phyloP scores from a whole-genome alignment of 2,329 filamentous ascomycete genomes.

The Leptographium procerum region DNA sequence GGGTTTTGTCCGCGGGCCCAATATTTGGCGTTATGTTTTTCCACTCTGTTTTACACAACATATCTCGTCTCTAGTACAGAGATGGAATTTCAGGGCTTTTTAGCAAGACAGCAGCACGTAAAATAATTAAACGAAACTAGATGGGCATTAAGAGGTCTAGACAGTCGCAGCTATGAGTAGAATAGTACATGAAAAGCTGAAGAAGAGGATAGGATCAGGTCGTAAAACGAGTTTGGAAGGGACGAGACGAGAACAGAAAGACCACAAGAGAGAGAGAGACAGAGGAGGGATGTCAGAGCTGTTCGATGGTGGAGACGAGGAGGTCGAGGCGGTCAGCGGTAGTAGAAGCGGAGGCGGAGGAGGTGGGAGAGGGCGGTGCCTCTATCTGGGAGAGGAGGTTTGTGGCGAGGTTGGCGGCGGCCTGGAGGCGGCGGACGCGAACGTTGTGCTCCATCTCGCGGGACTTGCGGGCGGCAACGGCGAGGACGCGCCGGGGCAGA shows the following conservation, averaged over 20 bases:
- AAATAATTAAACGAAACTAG: neutral
- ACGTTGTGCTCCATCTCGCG: conserved; percentile 67
- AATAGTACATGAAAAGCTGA: neutral
- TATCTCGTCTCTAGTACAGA: neutral
- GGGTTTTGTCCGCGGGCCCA: neutral
- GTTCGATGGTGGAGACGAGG: conserved; percentile 45
- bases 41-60: neutral
- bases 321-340: conserved; percentile 35
- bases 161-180: neutral
- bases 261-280: neutral
- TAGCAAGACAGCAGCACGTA: neutral
- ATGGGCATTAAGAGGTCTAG: neutral
- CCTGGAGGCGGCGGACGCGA: conserved; percentile 47
- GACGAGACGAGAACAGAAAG: neutral
- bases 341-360: conserved; percentile 11
- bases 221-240: no score
- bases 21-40: neutral
- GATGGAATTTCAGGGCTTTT: neutral
- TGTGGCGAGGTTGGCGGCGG: conserved; percentile 30
- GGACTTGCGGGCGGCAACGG: conserved; percentile 70
- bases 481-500: conserved; percentile 65
- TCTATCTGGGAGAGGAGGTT: conserved; percentile 25
- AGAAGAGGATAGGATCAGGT: neutral
- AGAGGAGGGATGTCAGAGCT: conserved; percentile 29
- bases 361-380: neutral